Percentiles rank a stretch among this genome's conserved stretches.
Evolutionary conservation across 2,329 filamentous ascomycete genomes (phyloP).

Genomic region (Aspergillus piperis): DNA sequence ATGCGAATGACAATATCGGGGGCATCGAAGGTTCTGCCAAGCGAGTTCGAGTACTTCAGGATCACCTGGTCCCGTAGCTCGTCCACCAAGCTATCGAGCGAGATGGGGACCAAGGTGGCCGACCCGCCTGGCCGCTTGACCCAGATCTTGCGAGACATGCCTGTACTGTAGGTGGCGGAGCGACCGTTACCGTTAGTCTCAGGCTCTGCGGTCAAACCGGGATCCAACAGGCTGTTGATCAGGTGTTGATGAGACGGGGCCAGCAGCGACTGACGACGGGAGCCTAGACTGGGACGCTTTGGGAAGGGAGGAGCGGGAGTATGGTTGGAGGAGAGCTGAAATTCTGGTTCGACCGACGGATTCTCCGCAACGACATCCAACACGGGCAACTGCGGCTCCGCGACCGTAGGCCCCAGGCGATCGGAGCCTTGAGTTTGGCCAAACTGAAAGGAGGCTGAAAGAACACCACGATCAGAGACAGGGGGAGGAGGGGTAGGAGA

Average conservation of each 20-base stretch:
- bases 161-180: constrained; percentile 24
- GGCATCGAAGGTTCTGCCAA: constrained; percentile 84
- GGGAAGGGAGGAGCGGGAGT: constrained; percentile 21
- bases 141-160: constrained; percentile 76
- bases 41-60: constrained; percentile 88
- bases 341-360: constrained; percentile 15
- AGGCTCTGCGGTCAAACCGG: constrained; percentile 23
- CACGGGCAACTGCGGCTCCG: constrained; percentile 27
- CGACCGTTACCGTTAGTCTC: constrained; percentile 25
- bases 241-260: constrained; percentile 42
- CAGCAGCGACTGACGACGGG: constrained; percentile 44
- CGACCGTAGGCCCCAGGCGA: constrained; percentile 14
- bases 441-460: constrained; percentile 24
- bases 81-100: constrained; percentile 88
- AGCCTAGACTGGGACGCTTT: constrained; percentile 37
- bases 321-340: constrained; percentile 11
- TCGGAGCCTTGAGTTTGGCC: constrained; percentile 20
- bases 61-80: constrained; percentile 91
- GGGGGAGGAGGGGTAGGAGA: constrained; percentile 22
- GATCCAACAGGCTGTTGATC: constrained; percentile 38
- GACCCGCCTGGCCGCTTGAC: constrained; percentile 85
- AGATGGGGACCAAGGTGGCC: constrained; percentile 80
- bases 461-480: constrained; percentile 26
- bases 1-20: constrained; percentile 85
- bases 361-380: constrained; percentile 33